These are phyloP conservation scores for Penicillium sp. DNA, from an alignment of 2,329 filamentous ascomycete species.

Conservation along the genomic window DNA sequence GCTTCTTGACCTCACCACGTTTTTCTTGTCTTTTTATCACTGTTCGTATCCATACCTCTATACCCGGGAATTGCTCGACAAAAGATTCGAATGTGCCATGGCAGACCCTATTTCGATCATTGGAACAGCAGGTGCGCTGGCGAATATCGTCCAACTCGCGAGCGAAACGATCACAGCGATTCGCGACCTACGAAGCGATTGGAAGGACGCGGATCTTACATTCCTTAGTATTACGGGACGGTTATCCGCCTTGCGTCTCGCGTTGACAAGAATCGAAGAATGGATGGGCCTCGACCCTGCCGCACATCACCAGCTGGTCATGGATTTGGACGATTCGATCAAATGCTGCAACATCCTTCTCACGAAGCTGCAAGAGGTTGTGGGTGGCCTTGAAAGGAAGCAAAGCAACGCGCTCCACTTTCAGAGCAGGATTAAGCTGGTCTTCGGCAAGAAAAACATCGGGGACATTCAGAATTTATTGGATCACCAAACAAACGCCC, in stretches of 20 bases:
- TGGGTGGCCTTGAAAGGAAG: not conserved
- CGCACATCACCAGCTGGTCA: constrained; percentile 6
- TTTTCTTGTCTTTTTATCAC: no score
- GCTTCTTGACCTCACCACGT: no score
- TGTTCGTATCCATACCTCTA: no score
- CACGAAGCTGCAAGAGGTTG: not conserved
- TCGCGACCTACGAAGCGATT: constrained; percentile 6
- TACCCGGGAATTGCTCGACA: no score
- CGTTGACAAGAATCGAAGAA: constrained; percentile 4
- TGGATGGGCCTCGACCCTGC: constrained; percentile 1
- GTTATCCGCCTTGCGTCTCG: not conserved
- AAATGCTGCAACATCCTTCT: constrained; percentile 4
- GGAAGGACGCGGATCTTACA: constrained; percentile 11
- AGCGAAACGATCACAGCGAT: constrained; percentile 4
- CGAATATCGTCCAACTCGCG: constrained; percentile 8
- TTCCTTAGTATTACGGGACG: constrained; percentile 1
- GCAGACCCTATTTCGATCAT: constrained; percentile 5
- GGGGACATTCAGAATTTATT: constrained; percentile 8
- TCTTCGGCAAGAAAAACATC: constrained; percentile 5
- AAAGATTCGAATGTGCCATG: not conserved
- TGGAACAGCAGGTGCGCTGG: constrained; percentile 3
- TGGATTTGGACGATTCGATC: constrained; percentile 8
- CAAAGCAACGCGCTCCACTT: not conserved
- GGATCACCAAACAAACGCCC: constrained; percentile 10
- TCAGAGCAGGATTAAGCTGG: constrained; percentile 3